Evolutionary conservation across 768 basidiomycete species (phyloP), one percentile per base, ranked within the genome.

Genomic region (Pleurotus tuber-regium): DNA sequence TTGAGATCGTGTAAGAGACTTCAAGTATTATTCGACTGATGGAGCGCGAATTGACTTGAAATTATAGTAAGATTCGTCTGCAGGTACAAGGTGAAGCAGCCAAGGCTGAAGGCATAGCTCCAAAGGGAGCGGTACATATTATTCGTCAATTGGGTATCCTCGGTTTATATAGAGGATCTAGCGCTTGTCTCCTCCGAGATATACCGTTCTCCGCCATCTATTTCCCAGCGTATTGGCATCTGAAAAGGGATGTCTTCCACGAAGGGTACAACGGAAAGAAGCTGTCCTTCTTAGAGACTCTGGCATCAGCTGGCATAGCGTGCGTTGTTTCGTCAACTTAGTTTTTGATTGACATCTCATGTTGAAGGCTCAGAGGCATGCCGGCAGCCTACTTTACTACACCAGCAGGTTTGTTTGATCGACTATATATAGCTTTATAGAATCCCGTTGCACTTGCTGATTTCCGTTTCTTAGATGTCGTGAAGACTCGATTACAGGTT

Each of bases 181-280:
- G 83, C 54, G 97, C 96, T 18, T 99, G 97, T 70, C 71, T 98
- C 59, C 79, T 94, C 28, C 89, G 94, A 43, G 96, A 98, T 66
- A 93, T 98, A 48, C 97, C 97, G 1, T 99, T 98, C 71, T 98
- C 95, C 26, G 94, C 92, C 30, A 87, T 94, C 57, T 92, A 92
- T 67, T 92, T 92, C 74, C 82, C 89, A 16, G 79, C 92, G 42
- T 95, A 97, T 68, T 83, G 83, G 40, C 93, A 95, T 64, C 69
- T 92, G 62, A 92, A 97, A 79, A 89, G 84, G 66, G 96, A 99
- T 67, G 58, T 98, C 21, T 99, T 98, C 77, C 80, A 88, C 47
- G 97, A 99, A 65, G 97, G 97, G 4, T 87, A 92, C 69, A 90
- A 97, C 59, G 94, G 93, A 53, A 98, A 98, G 70, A 83, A 87